phyloP scores from a whole-genome alignment of 2,329 filamentous ascomycete genomes.

The Fusarium decemcellulare region DNA sequence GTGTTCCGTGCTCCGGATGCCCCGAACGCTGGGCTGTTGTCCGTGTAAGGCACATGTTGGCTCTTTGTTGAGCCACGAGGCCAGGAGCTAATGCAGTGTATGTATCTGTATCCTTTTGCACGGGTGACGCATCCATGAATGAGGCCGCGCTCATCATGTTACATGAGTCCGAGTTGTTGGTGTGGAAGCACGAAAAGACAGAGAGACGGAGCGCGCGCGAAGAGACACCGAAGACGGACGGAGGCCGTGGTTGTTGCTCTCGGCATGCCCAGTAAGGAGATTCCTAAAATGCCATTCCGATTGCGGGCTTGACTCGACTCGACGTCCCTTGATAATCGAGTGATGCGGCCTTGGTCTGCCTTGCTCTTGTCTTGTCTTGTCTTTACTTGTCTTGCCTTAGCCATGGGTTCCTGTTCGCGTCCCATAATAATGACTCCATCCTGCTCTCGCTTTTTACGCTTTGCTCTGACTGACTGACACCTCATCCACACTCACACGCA shows the following conservation, averaged over 20 bases:
- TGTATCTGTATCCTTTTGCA: background rate
- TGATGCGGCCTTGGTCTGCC: background rate
- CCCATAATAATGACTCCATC: constrained; percentile 22
- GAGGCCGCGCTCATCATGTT: background rate
- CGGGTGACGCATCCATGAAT: constrained; percentile 5
- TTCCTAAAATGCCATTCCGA: constrained; percentile 16
- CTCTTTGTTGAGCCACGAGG: background rate
- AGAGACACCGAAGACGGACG: background rate
- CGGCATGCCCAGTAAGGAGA: constrained; percentile 31
- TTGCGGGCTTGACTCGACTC: constrained; percentile 17
- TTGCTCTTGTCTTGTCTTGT: constrained; percentile 2
- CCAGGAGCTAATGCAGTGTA: constrained; percentile 7
- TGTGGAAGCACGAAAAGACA: background rate
- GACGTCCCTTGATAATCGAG: background rate
- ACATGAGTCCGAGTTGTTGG: background rate
- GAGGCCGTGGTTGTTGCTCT: constrained; percentile 7
- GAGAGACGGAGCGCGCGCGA: background rate
- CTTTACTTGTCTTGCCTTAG: background rate
- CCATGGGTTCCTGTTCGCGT: background rate
- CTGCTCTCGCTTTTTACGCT: constrained; percentile 1
- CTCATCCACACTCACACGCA: background rate
- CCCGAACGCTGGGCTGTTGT: constrained; percentile 15
- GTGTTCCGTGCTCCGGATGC: constrained; percentile 19
- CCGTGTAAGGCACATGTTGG: no score
- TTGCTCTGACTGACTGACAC: background rate